Conservation (phyloP, 164 flowering plant species). For the Chimonanthus salicifolius region DNA sequence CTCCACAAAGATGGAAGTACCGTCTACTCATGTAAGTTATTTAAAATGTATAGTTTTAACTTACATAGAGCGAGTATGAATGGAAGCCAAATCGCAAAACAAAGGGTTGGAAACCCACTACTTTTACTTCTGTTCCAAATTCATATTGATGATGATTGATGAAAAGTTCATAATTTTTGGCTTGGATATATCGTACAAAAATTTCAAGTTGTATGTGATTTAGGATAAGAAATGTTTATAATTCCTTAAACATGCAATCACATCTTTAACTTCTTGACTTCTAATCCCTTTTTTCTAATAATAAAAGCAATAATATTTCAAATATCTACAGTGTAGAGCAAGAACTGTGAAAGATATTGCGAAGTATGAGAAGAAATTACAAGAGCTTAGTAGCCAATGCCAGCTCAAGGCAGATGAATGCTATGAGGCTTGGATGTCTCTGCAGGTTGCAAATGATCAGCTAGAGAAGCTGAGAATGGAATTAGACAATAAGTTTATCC, state of each 20-base stretch:
- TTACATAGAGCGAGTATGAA: background rate
- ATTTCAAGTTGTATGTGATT: background rate
- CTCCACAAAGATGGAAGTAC: slow-evolving; percentile 47
- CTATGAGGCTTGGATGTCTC: slow-evolving; percentile 86
- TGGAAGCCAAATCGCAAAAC: too few species aligned
- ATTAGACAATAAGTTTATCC: slow-evolving; percentile 51
- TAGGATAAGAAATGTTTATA: background rate
- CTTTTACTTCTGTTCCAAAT: too few species aligned
- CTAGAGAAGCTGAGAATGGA: slow-evolving; percentile 66
- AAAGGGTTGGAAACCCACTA: too few species aligned
- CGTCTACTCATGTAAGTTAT: slow-evolving; percentile 46
- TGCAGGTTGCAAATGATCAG: slow-evolving; percentile 56
- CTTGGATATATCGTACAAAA: background rate
- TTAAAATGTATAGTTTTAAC: background rate
- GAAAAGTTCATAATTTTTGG: background rate
- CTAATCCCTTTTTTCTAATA: background rate
- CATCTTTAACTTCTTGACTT: background rate
- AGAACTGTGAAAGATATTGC: slow-evolving; percentile 35
- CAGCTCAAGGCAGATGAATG: slow-evolving; percentile 68
- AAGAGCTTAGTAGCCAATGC: slow-evolving; percentile 48
- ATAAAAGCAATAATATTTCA: background rate
- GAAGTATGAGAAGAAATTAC: slow-evolving; percentile 69
- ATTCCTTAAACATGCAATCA: background rate
- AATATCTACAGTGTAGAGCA: slow-evolving; percentile 39
- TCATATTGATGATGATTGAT: too few species aligned